Evolutionary conservation across 495 filamentous ascomycete genomes (phyloP).

Genomic region (Aspergillus kassunensis): DNA sequence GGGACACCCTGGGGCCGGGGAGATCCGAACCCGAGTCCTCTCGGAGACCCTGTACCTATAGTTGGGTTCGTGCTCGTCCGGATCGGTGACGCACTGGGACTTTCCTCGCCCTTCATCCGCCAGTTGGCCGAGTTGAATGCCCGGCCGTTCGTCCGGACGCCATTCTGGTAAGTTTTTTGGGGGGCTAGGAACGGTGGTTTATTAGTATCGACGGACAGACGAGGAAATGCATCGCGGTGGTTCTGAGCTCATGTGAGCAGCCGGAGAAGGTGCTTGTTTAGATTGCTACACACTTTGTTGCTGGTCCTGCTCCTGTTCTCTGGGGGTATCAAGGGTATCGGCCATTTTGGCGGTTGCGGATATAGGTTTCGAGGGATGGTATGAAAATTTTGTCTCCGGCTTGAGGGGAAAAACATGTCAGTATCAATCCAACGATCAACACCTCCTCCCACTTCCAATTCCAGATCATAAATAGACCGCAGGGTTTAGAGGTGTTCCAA

Average conservation of each 20-base stretch:
- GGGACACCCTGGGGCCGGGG: constrained; percentile 37
- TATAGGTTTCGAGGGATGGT: background rate
- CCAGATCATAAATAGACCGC: background rate
- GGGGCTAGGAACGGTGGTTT: constrained; percentile 33
- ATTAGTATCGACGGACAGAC: constrained; percentile 16
- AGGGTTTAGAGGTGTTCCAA: too few species aligned
- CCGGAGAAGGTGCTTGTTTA: constrained; percentile 3
- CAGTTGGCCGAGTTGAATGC: constrained; percentile 47
- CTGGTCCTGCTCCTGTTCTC: constrained; percentile 34
- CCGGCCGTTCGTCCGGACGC: constrained; percentile 39
- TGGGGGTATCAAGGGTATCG: constrained; percentile 32
- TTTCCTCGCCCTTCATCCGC: constrained; percentile 39
- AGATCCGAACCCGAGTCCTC: constrained; percentile 33
- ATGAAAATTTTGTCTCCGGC: background rate
- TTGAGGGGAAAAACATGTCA: background rate
- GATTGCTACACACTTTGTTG: constrained; percentile 36
- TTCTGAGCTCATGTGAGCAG: background rate
- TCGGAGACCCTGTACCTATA: too few species aligned
- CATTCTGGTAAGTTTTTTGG: constrained; percentile 33
- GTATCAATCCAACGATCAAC: too few species aligned
- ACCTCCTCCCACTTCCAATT: background rate
- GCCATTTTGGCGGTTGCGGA: constrained; percentile 24
- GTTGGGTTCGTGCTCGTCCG: constrained; percentile 24
- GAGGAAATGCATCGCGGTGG: background rate
- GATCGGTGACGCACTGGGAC: constrained; percentile 11